phyloP scores from a whole-genome alignment of 108 stramenopile species.

The Cyclostephanos tholiformis region DNA sequence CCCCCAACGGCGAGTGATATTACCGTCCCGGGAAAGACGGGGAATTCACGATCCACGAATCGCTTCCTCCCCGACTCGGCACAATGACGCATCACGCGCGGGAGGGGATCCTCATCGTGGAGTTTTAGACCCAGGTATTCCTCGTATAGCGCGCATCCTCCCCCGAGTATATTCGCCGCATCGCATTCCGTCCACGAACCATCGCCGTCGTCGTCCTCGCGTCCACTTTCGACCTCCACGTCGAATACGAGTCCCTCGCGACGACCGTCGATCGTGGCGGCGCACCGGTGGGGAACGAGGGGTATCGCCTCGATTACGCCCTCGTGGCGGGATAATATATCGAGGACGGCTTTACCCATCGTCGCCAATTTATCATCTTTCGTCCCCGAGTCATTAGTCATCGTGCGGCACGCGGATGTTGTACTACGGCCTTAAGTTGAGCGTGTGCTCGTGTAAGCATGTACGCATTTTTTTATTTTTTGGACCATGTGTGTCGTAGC shows the following conservation, averaged over 20 bases:
- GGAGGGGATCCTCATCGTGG: slow-evolving; percentile 16
- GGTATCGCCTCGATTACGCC: not conserved
- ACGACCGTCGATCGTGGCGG: not conserved
- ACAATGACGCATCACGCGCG: not conserved
- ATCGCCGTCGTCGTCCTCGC: not conserved
- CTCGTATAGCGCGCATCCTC: slow-evolving; percentile 2
- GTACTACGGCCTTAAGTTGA: no score
- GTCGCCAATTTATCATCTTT: not conserved
- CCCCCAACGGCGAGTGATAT: not conserved
- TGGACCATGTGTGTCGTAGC: no score
- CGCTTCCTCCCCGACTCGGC: not conserved
- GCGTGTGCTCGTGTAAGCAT: no score
- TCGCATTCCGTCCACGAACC: not conserved
- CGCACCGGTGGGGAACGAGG: not conserved
- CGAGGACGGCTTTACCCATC: not conserved
- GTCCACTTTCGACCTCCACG: not conserved
- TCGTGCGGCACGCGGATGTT: no score
- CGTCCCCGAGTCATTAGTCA: not conserved
- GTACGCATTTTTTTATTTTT: no score
- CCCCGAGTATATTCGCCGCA: not conserved
- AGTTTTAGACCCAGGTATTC: slow-evolving; percentile 14
- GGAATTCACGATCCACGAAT: slow-evolving; percentile 22
- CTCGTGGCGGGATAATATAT: not conserved
- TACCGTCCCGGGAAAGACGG: not conserved
- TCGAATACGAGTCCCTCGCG: not conserved